Evolutionary conservation across 2,329 filamentous ascomycete species (phyloP).

Genomic region (Mycosphaerella arachidis): DNA sequence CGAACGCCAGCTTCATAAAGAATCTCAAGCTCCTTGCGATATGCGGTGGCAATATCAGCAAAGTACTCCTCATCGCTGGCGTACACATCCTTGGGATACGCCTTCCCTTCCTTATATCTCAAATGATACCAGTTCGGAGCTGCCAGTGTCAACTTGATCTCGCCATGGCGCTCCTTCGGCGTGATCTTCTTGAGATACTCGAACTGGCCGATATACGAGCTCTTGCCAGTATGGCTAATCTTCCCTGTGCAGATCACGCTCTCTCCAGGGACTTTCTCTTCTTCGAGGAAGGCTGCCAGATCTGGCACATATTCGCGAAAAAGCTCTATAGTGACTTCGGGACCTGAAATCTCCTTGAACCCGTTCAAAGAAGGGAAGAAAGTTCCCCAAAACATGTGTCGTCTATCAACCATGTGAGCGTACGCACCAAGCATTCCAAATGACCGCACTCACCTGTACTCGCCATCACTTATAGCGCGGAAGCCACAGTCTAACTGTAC

Average conservation of each 20-base stretch:
- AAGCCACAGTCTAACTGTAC: constrained; percentile 30
- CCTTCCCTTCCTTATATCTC: constrained; percentile 48
- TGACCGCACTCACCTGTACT: constrained; percentile 22
- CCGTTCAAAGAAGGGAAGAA: constrained; percentile 33
- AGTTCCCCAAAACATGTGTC: constrained; percentile 27
- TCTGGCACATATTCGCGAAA: constrained; percentile 59
- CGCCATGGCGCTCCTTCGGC: constrained; percentile 57
- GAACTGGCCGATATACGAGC: constrained; percentile 54
- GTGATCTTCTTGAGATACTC: constrained; percentile 57
- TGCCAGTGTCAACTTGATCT: constrained; percentile 43
- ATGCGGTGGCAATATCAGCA: constrained; percentile 43
- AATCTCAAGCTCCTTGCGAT: constrained; percentile 43
- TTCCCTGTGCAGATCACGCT: constrained; percentile 48
- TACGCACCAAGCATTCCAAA: background rate
- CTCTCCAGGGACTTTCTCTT: constrained; percentile 50
- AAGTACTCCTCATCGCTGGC: constrained; percentile 46
- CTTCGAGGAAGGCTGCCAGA: constrained; percentile 57
- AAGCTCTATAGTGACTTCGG: constrained; percentile 39
- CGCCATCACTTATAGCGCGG: constrained; percentile 29
- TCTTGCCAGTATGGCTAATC: constrained; percentile 46
- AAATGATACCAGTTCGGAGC: constrained; percentile 26
- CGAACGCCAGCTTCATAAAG: constrained; percentile 43
- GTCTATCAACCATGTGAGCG: background rate
- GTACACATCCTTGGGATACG: constrained; percentile 44
- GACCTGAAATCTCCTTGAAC: constrained; percentile 47